These are phyloP conservation scores for Clarireedia homoeocarpa DNA, from an alignment of 2,329 filamentous ascomycete species.

Conservation along the genomic window DNA sequence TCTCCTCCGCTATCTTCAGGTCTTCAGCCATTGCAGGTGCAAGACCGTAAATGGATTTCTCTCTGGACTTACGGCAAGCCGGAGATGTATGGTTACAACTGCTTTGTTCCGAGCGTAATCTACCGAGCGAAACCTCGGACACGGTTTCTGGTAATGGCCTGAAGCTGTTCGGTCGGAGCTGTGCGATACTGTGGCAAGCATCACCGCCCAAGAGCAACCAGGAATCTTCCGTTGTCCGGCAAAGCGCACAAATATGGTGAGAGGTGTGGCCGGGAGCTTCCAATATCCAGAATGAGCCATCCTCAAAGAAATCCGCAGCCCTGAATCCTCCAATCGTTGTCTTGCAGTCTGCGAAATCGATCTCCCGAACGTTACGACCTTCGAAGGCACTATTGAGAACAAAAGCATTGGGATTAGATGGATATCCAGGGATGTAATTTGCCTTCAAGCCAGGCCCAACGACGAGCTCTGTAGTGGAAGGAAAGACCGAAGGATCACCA, in stretches of 20 bases:
- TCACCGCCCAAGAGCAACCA: conserved; percentile 44
- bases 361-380: conserved; percentile 6
- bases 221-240: conserved; percentile 32
- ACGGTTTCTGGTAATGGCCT: background rate
- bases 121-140: background rate
- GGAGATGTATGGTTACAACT: background rate
- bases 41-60: background rate
- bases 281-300: conserved; percentile 47
- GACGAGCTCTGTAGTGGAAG: conserved; percentile 37
- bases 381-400: conserved; percentile 32
- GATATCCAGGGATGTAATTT: conserved; percentile 40
- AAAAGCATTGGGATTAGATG: conserved; percentile 30
- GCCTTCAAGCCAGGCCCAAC: conserved; percentile 45
- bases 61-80: background rate
- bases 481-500: conserved; percentile 42
- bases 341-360: conserved; percentile 22
- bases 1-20: conserved; percentile 23
- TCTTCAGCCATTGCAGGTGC: background rate
- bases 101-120: background rate
- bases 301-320: conserved; percentile 45
- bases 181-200: conserved; percentile 30
- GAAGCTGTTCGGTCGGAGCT: conserved; percentile 1
- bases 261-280: conserved; percentile 43
- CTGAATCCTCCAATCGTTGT: conserved; percentile 36
- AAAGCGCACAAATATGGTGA: conserved; percentile 42